Evolutionary conservation across 371 early-diverging fungal genomes (phyloP).

Genomic region (Fennellomyces sp.): DNA sequence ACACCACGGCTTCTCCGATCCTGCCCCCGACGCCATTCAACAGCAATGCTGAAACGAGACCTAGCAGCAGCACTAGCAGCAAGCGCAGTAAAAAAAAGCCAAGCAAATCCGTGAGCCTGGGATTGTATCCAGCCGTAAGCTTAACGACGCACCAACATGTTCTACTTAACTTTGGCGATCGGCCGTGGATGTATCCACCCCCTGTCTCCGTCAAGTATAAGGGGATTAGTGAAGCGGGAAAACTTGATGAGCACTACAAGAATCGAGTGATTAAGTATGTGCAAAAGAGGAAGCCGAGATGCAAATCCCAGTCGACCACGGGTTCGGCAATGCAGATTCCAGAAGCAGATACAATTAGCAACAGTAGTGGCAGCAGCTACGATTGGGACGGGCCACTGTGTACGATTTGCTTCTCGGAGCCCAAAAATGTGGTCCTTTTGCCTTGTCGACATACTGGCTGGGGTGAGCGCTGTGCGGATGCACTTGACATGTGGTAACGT

Average conservation of each 20-base stretch:
- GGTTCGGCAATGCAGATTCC: not conserved
- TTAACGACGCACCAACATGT: conserved; percentile 49
- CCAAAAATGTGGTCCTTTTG: conserved; percentile 35
- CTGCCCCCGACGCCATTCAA: not conserved
- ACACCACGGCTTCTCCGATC: not conserved
- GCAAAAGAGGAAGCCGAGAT: conserved; percentile 17
- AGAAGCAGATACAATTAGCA: not conserved
- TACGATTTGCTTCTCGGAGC: conserved; percentile 48
- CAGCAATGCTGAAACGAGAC: not conserved
- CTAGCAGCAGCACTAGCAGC: not conserved
- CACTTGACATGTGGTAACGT: conserved; percentile 38
- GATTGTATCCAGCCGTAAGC: conserved; percentile 51
- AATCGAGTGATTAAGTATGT: conserved; percentile 24
- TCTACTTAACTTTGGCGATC: conserved; percentile 47
- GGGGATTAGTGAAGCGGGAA: conserved; percentile 35
- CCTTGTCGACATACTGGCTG: conserved; percentile 51
- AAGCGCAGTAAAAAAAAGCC: too few species aligned
- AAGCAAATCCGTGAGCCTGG: conserved; percentile 25
- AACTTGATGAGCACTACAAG: conserved; percentile 22
- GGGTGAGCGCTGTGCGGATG: conserved; percentile 40
- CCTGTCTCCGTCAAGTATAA: conserved; percentile 28
- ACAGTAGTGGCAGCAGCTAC: conserved; percentile 6
- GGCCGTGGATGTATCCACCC: conserved; percentile 51
- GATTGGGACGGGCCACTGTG: conserved; percentile 44
- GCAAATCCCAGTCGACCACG: conserved; percentile 11